Evolutionary conservation across 1,284 basidiomycete genomes (phyloP).

Genomic region (Inonotus obliquus): DNA sequence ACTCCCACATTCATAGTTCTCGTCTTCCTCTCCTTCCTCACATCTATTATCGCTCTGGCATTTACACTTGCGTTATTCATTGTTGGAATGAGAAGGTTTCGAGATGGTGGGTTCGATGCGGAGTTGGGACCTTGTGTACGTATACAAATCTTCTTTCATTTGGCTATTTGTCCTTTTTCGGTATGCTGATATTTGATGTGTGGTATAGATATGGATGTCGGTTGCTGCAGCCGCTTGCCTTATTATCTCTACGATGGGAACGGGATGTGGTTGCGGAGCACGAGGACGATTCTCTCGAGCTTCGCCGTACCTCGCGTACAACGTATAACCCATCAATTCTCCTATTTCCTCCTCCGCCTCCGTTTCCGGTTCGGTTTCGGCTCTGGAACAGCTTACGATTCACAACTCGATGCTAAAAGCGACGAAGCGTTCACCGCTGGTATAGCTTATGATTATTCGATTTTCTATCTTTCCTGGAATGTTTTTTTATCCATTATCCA

Average conservation of each 20-base stretch:
- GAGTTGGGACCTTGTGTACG: slow-evolving; percentile 28
- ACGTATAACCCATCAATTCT: slow-evolving; percentile 2
- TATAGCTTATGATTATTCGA: neutral
- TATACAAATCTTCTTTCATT: neutral
- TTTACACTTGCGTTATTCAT: slow-evolving; percentile 27
- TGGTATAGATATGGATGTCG: slow-evolving; percentile 29
- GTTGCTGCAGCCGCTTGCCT: slow-evolving; percentile 26
- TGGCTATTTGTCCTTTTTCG: too few species aligned
- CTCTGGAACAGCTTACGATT: too few species aligned
- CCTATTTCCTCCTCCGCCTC: neutral
- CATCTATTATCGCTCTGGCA: slow-evolving; percentile 25
- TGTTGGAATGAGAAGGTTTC: slow-evolving; percentile 24
- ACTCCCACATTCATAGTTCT: slow-evolving; percentile 25
- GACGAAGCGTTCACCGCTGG: neutral
- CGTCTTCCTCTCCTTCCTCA: slow-evolving; percentile 24
- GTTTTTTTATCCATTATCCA: too few species aligned
- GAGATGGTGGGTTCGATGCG: slow-evolving; percentile 23
- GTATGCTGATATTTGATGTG: neutral
- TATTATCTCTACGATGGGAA: slow-evolving; percentile 24
- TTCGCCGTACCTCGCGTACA: slow-evolving; percentile 18
- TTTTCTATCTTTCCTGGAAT: too few species aligned
- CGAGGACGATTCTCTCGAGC: slow-evolving; percentile 23
- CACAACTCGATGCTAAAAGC: neutral
- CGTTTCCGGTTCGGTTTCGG: neutral
- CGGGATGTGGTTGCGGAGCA: slow-evolving; percentile 28